A percentile compares a stretch with the other conserved stretches of the same genome.
These are phyloP conservation scores for Termitomyces sp. DNA, from an alignment of 768 basidiomycete species.

Conservation along the genomic window DNA sequence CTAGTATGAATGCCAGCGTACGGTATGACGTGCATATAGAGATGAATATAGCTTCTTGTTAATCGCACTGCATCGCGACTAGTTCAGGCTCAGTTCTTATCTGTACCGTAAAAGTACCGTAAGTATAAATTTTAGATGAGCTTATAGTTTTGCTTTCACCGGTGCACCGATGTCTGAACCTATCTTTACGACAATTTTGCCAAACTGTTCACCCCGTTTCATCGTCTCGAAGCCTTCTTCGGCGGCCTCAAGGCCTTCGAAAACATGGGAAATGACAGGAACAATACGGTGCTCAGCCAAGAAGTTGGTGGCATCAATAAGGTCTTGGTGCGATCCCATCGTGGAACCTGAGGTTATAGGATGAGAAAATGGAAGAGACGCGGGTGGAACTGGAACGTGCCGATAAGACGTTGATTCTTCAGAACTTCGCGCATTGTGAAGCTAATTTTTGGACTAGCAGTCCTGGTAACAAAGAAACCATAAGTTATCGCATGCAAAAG, in stretches of 20 bases:
- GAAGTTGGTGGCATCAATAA: constrained; percentile 71
- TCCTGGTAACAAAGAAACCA: constrained; percentile 40
- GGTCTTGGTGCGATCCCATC: constrained; percentile 80
- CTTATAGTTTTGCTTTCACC: constrained; percentile 13
- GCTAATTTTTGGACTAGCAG: constrained; percentile 52
- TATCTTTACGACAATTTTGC: constrained; percentile 69
- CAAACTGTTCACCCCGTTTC: constrained; percentile 66
- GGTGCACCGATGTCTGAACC: not conserved
- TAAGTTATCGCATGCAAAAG: not conserved
- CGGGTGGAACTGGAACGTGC: constrained; percentile 34
- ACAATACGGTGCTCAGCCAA: constrained; percentile 62
- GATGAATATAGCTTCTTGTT: constrained; percentile 11
- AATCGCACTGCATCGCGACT: not conserved
- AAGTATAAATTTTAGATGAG: not conserved
- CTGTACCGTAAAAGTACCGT: not conserved
- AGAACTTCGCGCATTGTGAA: constrained; percentile 81
- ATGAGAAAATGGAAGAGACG: not conserved
- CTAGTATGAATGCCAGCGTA: not conserved
- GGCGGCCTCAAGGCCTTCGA: constrained; percentile 62
- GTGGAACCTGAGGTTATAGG: constrained; percentile 56
- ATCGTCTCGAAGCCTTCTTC: constrained; percentile 73
- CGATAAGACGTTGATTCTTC: constrained; percentile 71
- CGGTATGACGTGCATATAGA: constrained; percentile 3
- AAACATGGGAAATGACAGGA: constrained; percentile 67
- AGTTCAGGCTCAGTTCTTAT: not conserved